A percentile compares a stretch with the other conserved stretches of the same genome.
phyloP scores from a whole-genome alignment of 2,329 filamentous ascomycete species.

The Ophiocordyceps camponoti-saundersi region DNA sequence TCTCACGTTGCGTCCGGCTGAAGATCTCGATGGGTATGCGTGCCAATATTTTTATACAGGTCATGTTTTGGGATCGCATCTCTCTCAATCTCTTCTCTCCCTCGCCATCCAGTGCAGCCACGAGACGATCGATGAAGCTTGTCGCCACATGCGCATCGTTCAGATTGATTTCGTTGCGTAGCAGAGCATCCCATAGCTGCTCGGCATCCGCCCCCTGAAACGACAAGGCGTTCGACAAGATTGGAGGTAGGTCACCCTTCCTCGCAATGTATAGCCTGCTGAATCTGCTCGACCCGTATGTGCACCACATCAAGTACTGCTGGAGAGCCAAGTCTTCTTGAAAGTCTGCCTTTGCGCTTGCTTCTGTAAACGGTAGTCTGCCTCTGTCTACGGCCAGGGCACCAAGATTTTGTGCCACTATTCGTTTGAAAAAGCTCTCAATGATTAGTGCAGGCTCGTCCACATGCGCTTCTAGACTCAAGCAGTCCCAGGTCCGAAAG shows the following conservation, averaged over 20 bases:
- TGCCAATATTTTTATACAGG: conserved; percentile 16
- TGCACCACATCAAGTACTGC: conserved; percentile 18
- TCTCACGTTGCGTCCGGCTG: conserved; percentile 24
- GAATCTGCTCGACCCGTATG: conserved; percentile 15
- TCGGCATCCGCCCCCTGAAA: conserved; percentile 4
- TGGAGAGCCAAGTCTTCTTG: conserved; percentile 9
- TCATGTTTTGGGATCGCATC: conserved; percentile 12
- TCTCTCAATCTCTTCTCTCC: conserved; percentile 12
- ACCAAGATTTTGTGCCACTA: conserved; percentile 14
- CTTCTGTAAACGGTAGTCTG: conserved; percentile 3
- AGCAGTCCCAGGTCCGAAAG: conserved; percentile 18
- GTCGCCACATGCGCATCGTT: conserved; percentile 15
- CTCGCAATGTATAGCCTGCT: conserved; percentile 11
- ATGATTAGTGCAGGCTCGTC: conserved; percentile 14
- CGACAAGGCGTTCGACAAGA: conserved; percentile 9
- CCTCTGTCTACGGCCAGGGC: conserved; percentile 8
- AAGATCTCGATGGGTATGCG: conserved; percentile 20
- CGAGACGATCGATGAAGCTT: conserved; percentile 15
- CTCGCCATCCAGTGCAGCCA: conserved; percentile 11
- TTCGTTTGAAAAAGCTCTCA: conserved; percentile 14
- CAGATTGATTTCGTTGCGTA: conserved; percentile 20
- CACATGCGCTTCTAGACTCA: conserved; percentile 17
- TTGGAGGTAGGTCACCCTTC: conserved; percentile 8
- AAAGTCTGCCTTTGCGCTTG: conserved; percentile 8
- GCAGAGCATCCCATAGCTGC: conserved; percentile 13